Evolutionary conservation across 306 rosid species (phyloP).

Genomic region (Vigna nakashimae): DNA sequence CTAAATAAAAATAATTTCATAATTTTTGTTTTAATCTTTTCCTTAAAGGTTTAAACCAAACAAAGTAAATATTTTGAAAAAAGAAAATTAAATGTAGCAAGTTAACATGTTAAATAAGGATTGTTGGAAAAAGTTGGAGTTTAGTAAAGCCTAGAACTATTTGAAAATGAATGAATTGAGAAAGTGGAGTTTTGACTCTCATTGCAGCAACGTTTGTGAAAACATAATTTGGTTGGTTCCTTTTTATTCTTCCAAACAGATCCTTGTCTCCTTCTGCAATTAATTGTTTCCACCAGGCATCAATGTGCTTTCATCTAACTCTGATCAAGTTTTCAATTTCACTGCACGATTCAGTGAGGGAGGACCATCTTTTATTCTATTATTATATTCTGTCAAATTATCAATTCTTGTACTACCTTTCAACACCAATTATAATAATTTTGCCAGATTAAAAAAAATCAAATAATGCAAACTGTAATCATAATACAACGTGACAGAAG

Average conservation of each 20-base stretch:
- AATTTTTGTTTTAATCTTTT: too few species aligned
- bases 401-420: conserved; percentile 1
- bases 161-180: conserved; percentile 9
- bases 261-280: conserved; percentile 27
- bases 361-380: conserved; percentile 28
- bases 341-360: not conserved
- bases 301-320: conserved; percentile 23
- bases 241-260: conserved; percentile 26
- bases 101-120: not conserved
- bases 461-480: not conserved
- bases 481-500: not conserved
- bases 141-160: not conserved
- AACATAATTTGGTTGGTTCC: conserved; percentile 33
- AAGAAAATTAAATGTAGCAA: not conserved
- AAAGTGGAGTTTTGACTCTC: not conserved
- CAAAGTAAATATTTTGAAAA: not conserved
- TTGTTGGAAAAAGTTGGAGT: not conserved
- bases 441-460: not conserved
- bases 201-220: not conserved
- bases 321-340: not conserved
- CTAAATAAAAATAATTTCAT: too few species aligned
- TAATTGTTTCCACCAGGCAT: conserved; percentile 28
- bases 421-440: not conserved
- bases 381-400: not conserved
- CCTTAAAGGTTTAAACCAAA: too few species aligned